A percentile compares a stretch with the other conserved stretches of the same genome.
Conservation (phyloP, 257 asterid genomes). For the Solanum bulbocastanum region DNA sequence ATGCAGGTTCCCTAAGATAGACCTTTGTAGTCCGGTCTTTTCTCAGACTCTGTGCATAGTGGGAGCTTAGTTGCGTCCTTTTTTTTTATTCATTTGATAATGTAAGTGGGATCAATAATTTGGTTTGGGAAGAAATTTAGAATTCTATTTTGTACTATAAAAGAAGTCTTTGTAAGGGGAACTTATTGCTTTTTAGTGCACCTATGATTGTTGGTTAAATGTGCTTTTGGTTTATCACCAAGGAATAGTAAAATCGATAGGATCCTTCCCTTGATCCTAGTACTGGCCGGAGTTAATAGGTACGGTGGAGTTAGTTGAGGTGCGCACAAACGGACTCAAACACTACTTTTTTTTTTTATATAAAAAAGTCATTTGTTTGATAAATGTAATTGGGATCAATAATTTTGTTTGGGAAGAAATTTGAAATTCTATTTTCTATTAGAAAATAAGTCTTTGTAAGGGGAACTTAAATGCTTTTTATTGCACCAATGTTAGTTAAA, state of each 20-base stretch:
- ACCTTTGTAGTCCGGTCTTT: neutral
- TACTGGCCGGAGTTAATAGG: neutral
- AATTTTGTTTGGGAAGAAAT: neutral
- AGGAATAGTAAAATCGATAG: neutral
- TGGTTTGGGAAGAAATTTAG: neutral
- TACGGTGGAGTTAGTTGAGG: neutral
- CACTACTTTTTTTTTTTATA: neutral
- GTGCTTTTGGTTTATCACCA: neutral
- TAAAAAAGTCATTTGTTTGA: neutral
- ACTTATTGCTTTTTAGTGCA: neutral
- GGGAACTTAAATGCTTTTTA: neutral
- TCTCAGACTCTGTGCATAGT: neutral
- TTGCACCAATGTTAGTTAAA: neutral
- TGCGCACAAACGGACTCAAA: neutral
- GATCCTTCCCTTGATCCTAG: neutral
- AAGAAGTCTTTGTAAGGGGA: neutral
- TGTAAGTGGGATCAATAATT: neutral
- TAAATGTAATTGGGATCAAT: neutral
- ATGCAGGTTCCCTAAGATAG: neutral
- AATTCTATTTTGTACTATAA: neutral
- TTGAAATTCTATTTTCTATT: neutral
- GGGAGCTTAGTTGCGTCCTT: neutral
- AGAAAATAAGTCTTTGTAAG: neutral
- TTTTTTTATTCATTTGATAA: neutral
- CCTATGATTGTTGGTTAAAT: neutral